Evolutionary conservation across 2,329 filamentous ascomycete species (phyloP).

Genomic region (Pseudogymnoascus sp.): DNA sequence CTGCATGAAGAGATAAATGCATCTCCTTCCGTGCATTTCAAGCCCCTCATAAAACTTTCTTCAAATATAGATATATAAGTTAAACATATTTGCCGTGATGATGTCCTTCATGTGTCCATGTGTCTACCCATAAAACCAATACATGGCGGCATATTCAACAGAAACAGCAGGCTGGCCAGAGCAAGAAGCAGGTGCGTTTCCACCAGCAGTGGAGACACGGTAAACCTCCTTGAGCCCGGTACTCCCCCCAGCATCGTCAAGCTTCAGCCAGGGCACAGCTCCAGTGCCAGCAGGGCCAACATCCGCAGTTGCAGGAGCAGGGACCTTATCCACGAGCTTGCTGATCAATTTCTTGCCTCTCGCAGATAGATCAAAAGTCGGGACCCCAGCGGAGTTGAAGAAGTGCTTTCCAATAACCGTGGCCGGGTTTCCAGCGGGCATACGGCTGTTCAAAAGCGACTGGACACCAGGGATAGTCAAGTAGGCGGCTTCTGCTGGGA

Average conservation of each 20-base stretch:
- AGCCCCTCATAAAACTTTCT: background rate
- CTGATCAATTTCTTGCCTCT: constrained; percentile 19
- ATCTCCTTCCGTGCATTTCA: background rate
- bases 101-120: background rate
- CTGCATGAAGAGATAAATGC: background rate
- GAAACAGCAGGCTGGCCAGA: constrained; percentile 6
- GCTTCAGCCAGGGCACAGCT: constrained; percentile 25
- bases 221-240: constrained; percentile 21
- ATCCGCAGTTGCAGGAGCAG: constrained; percentile 19
- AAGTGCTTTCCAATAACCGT: constrained; percentile 19
- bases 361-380: constrained; percentile 22
- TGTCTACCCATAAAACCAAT: constrained; percentile 21
- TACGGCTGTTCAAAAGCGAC: background rate
- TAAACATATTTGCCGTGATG: background rate
- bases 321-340: constrained; percentile 17
- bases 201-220: constrained; percentile 26
- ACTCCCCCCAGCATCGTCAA: constrained; percentile 20
- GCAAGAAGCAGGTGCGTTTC: constrained; percentile 17
- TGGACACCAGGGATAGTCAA: constrained; percentile 11
- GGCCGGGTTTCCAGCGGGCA: background rate
- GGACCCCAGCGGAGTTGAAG: constrained; percentile 22
- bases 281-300: constrained; percentile 21
- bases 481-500: constrained; percentile 20
- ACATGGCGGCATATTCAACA: constrained; percentile 24
- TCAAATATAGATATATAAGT: background rate